Conservation (phyloP, 106 monocot species). For the Allium fistulosum region DNA sequence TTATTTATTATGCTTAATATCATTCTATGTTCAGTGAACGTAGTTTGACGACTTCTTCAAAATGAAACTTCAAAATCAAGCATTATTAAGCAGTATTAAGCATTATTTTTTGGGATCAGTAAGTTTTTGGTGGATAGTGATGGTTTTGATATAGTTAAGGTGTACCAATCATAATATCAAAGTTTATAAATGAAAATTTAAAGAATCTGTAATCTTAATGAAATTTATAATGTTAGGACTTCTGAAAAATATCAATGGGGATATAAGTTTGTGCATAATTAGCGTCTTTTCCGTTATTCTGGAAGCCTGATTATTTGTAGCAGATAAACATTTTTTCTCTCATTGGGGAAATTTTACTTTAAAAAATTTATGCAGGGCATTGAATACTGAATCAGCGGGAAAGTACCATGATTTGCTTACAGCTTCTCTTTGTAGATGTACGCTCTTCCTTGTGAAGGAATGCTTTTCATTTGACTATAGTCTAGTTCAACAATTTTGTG, state of each 20-base stretch:
- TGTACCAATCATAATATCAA: neutral
- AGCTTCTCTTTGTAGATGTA: constrained; percentile 39
- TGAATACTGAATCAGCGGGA: constrained; percentile 25
- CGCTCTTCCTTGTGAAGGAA: constrained; percentile 36
- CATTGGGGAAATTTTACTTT: neutral
- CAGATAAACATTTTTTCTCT: neutral
- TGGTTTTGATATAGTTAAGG: neutral
- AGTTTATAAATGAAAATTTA: neutral
- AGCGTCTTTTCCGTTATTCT: no score
- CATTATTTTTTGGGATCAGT: neutral
- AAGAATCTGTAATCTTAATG: neutral
- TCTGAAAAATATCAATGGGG: neutral
- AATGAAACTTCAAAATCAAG: neutral
- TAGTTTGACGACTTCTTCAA: neutral
- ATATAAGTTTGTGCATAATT: neutral
- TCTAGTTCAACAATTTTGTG: constrained; percentile 44
- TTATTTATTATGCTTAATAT: neutral
- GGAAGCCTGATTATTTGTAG: neutral
- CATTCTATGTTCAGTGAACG: neutral
- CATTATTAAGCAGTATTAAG: neutral
- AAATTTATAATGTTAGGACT: neutral
- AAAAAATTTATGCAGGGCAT: constrained; percentile 24
- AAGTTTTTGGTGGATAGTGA: neutral
- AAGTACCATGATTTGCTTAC: constrained; percentile 33
- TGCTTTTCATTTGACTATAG: constrained; percentile 27